phyloP scores from a whole-genome alignment of 2,329 filamentous ascomycete species.

The Botrytis medusae region DNA sequence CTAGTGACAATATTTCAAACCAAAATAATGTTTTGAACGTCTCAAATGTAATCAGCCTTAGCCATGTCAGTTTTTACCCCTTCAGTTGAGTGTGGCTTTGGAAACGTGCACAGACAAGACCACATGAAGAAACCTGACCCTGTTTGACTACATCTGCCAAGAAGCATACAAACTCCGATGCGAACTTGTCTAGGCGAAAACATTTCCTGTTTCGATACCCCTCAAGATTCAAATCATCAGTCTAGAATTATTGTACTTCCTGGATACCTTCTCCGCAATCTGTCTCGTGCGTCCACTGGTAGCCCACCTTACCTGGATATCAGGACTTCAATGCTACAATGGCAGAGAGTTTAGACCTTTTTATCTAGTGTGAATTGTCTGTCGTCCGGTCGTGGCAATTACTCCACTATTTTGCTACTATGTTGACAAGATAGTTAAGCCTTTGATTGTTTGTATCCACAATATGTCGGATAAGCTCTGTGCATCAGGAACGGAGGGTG shows the following conservation, averaged over 20 bases:
- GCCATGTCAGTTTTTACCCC: background rate
- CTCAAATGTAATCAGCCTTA: background rate
- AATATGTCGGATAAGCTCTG: constrained; percentile 2
- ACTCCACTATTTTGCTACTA: background rate
- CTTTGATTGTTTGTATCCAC: constrained; percentile 15
- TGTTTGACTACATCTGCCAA: constrained; percentile 22
- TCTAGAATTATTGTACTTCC: background rate
- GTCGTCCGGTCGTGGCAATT: constrained; percentile 2
- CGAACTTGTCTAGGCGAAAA: constrained; percentile 15
- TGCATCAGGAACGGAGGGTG: background rate
- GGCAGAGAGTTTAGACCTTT: background rate
- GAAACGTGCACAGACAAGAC: constrained; percentile 21
- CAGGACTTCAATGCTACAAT: constrained; percentile 1
- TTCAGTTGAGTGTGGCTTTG: constrained; percentile 15
- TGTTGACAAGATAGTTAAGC: background rate
- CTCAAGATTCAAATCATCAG: background rate
- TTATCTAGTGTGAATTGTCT: background rate
- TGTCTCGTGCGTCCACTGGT: background rate
- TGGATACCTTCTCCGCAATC: constrained; percentile 9
- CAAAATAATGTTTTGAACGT: background rate
- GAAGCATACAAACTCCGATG: constrained; percentile 7
- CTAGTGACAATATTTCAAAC: constrained; percentile 18
- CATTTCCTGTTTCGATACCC: constrained; percentile 12
- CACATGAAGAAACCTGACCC: constrained; percentile 11
- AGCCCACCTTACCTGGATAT: background rate